Evolutionary conservation across 2,329 filamentous ascomycete species (phyloP).

Genomic region (Pyricularia sp.): DNA sequence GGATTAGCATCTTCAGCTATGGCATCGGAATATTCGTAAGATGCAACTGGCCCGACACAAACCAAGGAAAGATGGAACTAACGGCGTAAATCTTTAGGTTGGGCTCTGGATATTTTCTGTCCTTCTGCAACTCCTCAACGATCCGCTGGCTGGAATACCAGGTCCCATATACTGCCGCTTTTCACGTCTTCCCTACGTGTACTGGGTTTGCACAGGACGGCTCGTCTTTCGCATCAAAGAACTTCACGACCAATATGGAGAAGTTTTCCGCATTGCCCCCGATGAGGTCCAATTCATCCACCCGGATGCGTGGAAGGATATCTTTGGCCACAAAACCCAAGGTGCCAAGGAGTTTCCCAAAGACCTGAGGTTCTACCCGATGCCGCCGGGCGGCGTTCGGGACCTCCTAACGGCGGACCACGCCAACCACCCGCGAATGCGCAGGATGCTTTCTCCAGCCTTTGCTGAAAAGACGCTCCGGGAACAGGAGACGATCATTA

Average conservation of each 20-base stretch:
- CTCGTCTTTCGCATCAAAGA: background rate
- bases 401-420: slow-evolving; percentile 5
- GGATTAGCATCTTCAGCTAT: no score
- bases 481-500: slow-evolving; percentile 7
- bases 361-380: slow-evolving; percentile 5
- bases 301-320: slow-evolving; percentile 1
- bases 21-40: no score
- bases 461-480: slow-evolving; percentile 10
- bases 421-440: slow-evolving; percentile 3
- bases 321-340: slow-evolving; percentile 4
- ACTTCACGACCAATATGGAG: slow-evolving; percentile 1
- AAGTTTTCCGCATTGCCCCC: background rate
- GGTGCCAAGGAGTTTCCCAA: slow-evolving; percentile 6
- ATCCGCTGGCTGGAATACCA: background rate
- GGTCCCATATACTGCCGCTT: background rate
- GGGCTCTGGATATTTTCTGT: background rate
- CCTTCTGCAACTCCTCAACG: background rate
- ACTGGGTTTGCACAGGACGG: background rate
- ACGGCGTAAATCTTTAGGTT: background rate
- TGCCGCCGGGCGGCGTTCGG: background rate
- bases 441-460: slow-evolving; percentile 5
- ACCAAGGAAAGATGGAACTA: background rate
- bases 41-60: no score
- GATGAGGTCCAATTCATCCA: slow-evolving; percentile 2
- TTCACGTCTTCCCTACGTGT: background rate